Base-by-base conservation (phyloP, 352 stramenopile genomes). In the Sclerospora graminicola region DNA sequence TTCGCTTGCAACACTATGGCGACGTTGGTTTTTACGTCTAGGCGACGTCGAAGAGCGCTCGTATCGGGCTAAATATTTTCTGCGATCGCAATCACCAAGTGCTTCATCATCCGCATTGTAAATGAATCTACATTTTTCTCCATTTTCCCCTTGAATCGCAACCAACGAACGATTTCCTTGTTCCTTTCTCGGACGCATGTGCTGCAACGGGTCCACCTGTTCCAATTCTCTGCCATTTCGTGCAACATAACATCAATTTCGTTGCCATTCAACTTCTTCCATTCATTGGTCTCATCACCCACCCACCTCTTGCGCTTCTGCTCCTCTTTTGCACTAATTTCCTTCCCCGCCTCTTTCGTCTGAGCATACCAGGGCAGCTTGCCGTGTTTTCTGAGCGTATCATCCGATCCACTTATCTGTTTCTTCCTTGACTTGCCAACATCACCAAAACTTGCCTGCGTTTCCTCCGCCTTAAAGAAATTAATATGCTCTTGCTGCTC, bases 291-390 rank as follows among this genome's bases (percentile, higher is more conserved):
- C 19, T 5, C 5, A 19, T 8, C 8, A 7, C 28, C 23, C 27
- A 18, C 41, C n/a, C 26, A 72, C 65, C 66, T 50, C 45, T 64
- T 73, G 14, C 64, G 45, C 34, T 67, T 76, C 13, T 51, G 60
- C 28, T 73, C 51, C 16, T 61, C 51, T 20, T 38, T 54, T 18
- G 13, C 14, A 3, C 27, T 60, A n/a, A 28, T 42, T 30, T 39
- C 10, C 23, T 38, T 41, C 18, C 30, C 23, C 9, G 7, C 34
- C 8, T 60, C 40, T 41, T 35, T 38, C 16, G 26, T 32, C 40
- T 61, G 35, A 2, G 68, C 64, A 26, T 80, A 80, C 68, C 68
- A 80, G 5, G 68, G 68, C 18, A 74, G 10, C 13, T 33, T 30
- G 13, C 52, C 56, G 6, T 72, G 53, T 28, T 33, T 36, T 13